Percentiles rank a stretch among this genome's conserved stretches.
These are phyloP conservation scores for Solanum arcanum DNA, from an alignment of 257 asterid species.

Conservation along the genomic window DNA sequence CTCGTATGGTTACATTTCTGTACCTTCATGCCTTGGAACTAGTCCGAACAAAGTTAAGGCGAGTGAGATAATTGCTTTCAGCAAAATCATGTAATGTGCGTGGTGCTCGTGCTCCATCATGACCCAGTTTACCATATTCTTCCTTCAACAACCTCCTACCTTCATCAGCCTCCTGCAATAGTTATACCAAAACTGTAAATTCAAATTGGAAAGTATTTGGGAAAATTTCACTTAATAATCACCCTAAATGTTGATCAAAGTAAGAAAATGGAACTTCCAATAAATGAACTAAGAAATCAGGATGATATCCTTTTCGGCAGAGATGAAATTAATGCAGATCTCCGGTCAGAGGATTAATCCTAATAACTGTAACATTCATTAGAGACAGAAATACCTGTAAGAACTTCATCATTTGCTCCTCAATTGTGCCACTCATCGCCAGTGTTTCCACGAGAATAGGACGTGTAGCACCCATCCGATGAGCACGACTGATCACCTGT, in stretches of 20 bases:
- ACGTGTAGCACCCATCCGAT: conserved; percentile 94
- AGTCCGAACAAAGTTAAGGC: conserved; percentile 66
- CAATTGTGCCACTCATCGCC: conserved; percentile 91
- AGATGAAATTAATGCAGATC: neutral
- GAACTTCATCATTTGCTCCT: conserved; percentile 88
- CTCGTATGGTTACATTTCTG: neutral
- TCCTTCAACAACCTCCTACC: conserved; percentile 49
- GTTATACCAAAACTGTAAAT: neutral
- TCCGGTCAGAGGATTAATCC: neutral
- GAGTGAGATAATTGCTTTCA: conserved; percentile 78
- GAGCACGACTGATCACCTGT: conserved; percentile 99
- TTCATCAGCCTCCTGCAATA: conserved; percentile 62
- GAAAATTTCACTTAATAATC: neutral
- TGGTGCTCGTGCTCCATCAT: conserved; percentile 40
- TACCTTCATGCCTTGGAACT: conserved; percentile 2
- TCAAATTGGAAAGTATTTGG: neutral
- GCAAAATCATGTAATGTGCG: conserved; percentile 91
- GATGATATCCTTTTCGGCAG: neutral
- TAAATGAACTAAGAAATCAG: neutral
- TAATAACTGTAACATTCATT: neutral
- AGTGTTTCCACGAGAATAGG: conserved; percentile 87
- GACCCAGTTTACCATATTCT: conserved; percentile 38
- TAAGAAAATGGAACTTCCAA: neutral
- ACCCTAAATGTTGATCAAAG: neutral
- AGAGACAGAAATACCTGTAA: conserved; percentile 44